These are phyloP conservation scores for Candida multigemmis DNA, from an alignment of 805 yeast species.

Conservation along the genomic window DNA sequence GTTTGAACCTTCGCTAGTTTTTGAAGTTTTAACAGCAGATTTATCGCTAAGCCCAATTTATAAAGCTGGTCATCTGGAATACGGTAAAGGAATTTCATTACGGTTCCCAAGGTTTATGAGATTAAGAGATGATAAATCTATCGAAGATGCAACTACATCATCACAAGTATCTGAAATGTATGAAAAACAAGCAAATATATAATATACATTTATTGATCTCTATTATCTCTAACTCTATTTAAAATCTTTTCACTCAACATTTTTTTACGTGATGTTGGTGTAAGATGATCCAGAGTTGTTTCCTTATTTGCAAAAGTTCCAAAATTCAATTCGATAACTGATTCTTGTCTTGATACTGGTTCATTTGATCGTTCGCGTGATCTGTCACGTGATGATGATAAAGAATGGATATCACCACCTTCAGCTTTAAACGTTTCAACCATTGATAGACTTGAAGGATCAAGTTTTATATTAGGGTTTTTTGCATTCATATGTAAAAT, in stretches of 20 bases:
- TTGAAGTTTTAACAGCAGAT: constrained; percentile 90
- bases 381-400: too few species aligned
- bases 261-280: too few species aligned
- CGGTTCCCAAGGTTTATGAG: constrained; percentile 84
- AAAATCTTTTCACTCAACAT: neutral
- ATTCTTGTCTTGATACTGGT: constrained; percentile 11
- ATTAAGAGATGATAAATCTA: constrained; percentile 75
- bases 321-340: constrained; percentile 26
- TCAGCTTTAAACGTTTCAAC: too few species aligned
- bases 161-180: constrained; percentile 81
- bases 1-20: constrained; percentile 80
- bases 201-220: constrained; percentile 5
- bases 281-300: neutral
- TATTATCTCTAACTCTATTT: neutral
- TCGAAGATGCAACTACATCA: constrained; percentile 81
- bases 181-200: constrained; percentile 51
- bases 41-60: constrained; percentile 81
- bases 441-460: too few species aligned
- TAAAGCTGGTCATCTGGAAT: constrained; percentile 67
- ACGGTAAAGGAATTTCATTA: constrained; percentile 78
- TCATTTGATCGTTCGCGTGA: too few species aligned
- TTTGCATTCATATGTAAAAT: constrained; percentile 24
- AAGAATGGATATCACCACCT: too few species aligned
- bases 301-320: constrained; percentile 3
- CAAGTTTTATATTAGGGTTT: too few species aligned